Evolutionary conservation across 495 filamentous ascomycete species (phyloP).

Genomic region (Xylaria castorea): DNA sequence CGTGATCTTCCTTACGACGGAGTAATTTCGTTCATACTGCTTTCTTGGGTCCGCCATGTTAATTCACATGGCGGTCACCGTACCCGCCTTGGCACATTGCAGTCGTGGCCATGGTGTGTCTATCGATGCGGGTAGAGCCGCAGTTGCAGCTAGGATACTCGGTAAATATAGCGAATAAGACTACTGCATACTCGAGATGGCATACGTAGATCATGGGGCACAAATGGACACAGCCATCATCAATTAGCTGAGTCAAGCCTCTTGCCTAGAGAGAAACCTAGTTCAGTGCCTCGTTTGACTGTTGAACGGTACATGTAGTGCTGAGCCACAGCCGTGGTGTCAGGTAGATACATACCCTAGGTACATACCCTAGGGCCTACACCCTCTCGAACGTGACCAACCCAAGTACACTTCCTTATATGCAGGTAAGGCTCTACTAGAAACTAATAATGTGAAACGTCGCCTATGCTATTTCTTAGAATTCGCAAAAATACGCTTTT

Average conservation of each 20-base stretch:
- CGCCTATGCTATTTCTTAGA: neutral
- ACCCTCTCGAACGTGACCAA: too few relatives aligned
- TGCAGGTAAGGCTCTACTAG: neutral
- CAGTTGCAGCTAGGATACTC: neutral
- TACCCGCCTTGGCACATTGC: neutral
- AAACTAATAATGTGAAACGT: neutral
- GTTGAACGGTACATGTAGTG: neutral
- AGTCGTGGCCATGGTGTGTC: slow-evolving; percentile 2
- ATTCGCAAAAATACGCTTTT: neutral
- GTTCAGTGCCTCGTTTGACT: neutral
- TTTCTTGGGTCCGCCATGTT: neutral
- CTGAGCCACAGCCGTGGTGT: neutral
- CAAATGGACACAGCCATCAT: slow-evolving; percentile 15
- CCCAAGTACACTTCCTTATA: too few relatives aligned
- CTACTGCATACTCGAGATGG: neutral
- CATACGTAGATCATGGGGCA: neutral
- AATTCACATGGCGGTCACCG: neutral
- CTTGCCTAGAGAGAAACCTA: neutral
- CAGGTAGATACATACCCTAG: too few relatives aligned
- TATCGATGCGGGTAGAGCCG: slow-evolving; percentile 3
- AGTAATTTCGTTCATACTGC: neutral
- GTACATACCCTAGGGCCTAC: too few relatives aligned
- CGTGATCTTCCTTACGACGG: neutral
- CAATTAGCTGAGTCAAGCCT: slow-evolving; percentile 20
- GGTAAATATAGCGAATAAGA: neutral